phyloP scores from a whole-genome alignment of 768 basidiomycete species.

The Hortiboletus campestris region DNA sequence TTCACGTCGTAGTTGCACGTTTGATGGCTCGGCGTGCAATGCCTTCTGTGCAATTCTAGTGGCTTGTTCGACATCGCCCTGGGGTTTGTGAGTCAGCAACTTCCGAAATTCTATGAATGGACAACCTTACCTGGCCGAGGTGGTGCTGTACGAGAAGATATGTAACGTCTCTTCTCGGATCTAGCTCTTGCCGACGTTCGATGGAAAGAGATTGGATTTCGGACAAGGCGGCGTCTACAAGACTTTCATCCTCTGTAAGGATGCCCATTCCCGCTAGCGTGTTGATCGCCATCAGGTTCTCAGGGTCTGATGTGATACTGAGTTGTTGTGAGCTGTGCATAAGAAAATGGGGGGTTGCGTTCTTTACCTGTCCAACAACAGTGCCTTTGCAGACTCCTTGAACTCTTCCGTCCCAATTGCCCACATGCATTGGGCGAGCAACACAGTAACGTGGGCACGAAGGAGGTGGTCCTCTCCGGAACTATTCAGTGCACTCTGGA shows the following conservation, averaged over 20 bases:
- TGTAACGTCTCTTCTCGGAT: conserved; percentile 67
- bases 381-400: conserved; percentile 71
- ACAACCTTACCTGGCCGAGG: conserved; percentile 60
- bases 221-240: conserved; percentile 83
- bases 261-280: conserved; percentile 89
- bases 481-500: conserved; percentile 65
- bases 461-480: conserved; percentile 48
- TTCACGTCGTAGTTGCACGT: conserved; percentile 45
- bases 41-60: conserved; percentile 54
- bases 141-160: conserved; percentile 72
- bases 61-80: conserved; percentile 54
- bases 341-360: background rate
- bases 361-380: conserved; percentile 78
- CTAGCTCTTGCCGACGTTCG: conserved; percentile 62
- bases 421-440: conserved; percentile 89
- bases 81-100: conserved; percentile 1
- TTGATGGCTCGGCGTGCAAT: conserved; percentile 55
- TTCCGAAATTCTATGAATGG: background rate
- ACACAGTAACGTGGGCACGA: conserved; percentile 67
- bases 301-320: conserved; percentile 76
- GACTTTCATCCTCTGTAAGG: conserved; percentile 68
- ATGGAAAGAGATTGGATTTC: conserved; percentile 72
- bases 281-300: conserved; percentile 79
- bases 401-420: conserved; percentile 72
- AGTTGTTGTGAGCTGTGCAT: conserved; percentile 13